These are phyloP conservation scores for Setomelanomma holmii DNA, from an alignment of 2,329 filamentous ascomycete species.

Conservation along the genomic window DNA sequence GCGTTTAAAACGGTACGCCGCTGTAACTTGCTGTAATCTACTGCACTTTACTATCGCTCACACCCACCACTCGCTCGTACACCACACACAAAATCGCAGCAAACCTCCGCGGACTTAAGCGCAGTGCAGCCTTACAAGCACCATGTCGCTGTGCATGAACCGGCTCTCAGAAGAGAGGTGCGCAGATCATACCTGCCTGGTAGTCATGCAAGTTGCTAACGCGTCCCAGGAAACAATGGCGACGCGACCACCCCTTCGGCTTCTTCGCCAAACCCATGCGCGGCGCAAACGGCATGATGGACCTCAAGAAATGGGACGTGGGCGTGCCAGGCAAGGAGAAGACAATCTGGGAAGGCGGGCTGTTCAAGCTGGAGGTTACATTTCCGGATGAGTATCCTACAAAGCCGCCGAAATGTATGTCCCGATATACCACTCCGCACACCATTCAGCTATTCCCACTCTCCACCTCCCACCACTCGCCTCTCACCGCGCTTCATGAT, in stretches of 20 bases:
- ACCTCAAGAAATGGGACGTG: constrained; percentile 96
- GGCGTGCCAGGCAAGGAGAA: constrained; percentile 95
- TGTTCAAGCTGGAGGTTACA: constrained; percentile 91
- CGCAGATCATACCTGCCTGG: neutral
- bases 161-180: constrained; percentile 58
- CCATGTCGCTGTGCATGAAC: constrained; percentile 88
- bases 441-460: no score
- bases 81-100: neutral
- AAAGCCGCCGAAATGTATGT: constrained; percentile 96
- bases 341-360: constrained; percentile 96
- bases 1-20: constrained; percentile 9
- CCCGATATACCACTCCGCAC: no score
- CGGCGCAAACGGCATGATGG: constrained; percentile 79
- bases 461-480: no score
- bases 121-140: constrained; percentile 17
- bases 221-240: constrained; percentile 84
- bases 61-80: neutral
- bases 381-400: constrained; percentile 99
- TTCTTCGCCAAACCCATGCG: constrained; percentile 92
- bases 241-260: constrained; percentile 94
- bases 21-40: neutral
- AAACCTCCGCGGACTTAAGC: constrained; percentile 5
- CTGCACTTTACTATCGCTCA: constrained; percentile 2
- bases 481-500: no score
- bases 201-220: constrained; percentile 17